Evolutionary conservation across 768 basidiomycete genomes (phyloP).

Genomic region (Saitozyma podzolica): DNA sequence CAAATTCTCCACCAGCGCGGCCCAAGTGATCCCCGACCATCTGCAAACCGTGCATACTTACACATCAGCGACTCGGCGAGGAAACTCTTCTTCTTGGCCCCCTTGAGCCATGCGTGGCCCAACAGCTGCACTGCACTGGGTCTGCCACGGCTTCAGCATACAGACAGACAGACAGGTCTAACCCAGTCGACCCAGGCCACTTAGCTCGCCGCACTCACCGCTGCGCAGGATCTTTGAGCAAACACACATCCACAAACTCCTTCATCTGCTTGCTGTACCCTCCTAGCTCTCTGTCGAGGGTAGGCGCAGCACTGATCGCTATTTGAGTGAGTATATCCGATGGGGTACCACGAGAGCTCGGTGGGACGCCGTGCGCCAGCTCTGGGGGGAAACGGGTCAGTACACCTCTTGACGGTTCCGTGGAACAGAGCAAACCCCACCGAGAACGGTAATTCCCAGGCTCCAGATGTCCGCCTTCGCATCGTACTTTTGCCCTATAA

Average conservation of each 20-base stretch:
- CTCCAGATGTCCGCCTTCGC: slow-evolving; percentile 87
- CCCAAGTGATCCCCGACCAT: slow-evolving; percentile 4
- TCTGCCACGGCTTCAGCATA: slow-evolving; percentile 52
- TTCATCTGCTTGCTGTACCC: slow-evolving; percentile 76
- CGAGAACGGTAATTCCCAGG: slow-evolving; percentile 87
- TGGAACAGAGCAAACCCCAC: slow-evolving; percentile 10
- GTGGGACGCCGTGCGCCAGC: slow-evolving; percentile 80
- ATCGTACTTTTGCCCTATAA: slow-evolving; percentile 80
- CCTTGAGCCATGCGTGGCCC: slow-evolving; percentile 73
- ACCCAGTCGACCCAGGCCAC: not conserved
- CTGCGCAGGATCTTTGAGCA: slow-evolving; percentile 77
- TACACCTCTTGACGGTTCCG: too few species aligned
- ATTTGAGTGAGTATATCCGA: slow-evolving; percentile 74
- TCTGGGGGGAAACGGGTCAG: slow-evolving; percentile 54
- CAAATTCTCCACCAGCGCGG: not conserved
- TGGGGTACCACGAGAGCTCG: slow-evolving; percentile 73
- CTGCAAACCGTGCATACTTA: slow-evolving; percentile 10
- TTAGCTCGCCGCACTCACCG: slow-evolving; percentile 57
- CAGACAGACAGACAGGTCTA: not conserved
- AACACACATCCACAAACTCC: slow-evolving; percentile 77
- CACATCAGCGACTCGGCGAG: slow-evolving; percentile 71
- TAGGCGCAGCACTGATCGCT: slow-evolving; percentile 75
- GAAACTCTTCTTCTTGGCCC: slow-evolving; percentile 73
- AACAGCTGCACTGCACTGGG: slow-evolving; percentile 78
- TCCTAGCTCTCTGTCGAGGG: slow-evolving; percentile 63